These are phyloP conservation scores for Neospermospora avenae DNA, from an alignment of 2,329 filamentous ascomycete species.

Conservation along the genomic window DNA sequence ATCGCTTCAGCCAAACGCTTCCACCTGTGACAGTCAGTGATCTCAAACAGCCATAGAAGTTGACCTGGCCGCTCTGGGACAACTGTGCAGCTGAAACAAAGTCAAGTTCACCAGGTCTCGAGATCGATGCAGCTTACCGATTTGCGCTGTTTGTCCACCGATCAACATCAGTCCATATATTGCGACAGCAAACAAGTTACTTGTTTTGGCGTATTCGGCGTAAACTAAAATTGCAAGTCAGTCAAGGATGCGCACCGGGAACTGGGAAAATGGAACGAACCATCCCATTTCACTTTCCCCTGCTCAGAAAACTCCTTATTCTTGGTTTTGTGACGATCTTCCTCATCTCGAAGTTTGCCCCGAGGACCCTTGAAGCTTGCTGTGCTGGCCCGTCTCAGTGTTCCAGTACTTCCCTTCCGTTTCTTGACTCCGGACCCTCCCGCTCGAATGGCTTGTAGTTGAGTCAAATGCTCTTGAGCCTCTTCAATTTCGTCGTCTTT, in stretches of 20 bases:
- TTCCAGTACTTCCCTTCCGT: slow-evolving; percentile 68
- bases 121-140: slow-evolving; percentile 51
- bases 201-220: slow-evolving; percentile 88
- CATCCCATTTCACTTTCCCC: slow-evolving; percentile 94
- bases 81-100: slow-evolving; percentile 11
- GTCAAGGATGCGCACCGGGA: slow-evolving; percentile 14
- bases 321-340: slow-evolving; percentile 70
- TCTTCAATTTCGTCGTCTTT: slow-evolving; percentile 67
- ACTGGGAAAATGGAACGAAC: slow-evolving; percentile 32
- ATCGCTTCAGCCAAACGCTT: slow-evolving; percentile 89
- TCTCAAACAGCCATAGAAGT: background rate
- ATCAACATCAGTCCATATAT: slow-evolving; percentile 78
- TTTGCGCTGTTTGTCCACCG: slow-evolving; percentile 75
- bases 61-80: slow-evolving; percentile 6
- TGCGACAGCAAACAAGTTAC: slow-evolving; percentile 78
- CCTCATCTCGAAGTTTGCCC: slow-evolving; percentile 82
- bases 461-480: slow-evolving; percentile 71
- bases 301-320: slow-evolving; percentile 86
- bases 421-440: slow-evolving; percentile 49
- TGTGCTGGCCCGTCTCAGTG: slow-evolving; percentile 84
- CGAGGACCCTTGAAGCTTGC: slow-evolving; percentile 85
- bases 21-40: slow-evolving; percentile 50
- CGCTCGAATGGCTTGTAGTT: slow-evolving; percentile 71
- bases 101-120: background rate
- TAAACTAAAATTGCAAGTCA: slow-evolving; percentile 58